Base-by-base conservation (phyloP, 345 rosid species). In the Noccaea bulbosa region DNA sequence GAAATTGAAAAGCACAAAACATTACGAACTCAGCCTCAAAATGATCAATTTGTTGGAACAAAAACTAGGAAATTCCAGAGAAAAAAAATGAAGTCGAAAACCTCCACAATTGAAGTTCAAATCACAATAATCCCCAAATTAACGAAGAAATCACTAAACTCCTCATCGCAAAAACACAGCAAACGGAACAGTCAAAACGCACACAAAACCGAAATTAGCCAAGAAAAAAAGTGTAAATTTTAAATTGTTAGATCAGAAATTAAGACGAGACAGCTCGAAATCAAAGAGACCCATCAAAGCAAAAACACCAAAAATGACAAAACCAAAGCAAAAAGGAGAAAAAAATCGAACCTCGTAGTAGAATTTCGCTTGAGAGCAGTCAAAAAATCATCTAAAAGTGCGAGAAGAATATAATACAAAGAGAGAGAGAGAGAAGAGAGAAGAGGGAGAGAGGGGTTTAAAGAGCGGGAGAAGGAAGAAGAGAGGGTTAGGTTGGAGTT, bases 401-500 rank as follows among this genome's bases (percentile, higher is more conserved):
- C 5, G 1, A 44, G 35, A 43, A 53, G 51, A 8, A 24, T 27
- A 33, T 30, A 4, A 53, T 43, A 8, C 45, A 52, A 69, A 7
- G 71, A 78, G 30, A 38, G 58, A 66, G 9, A 66, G 9, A 41
- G 53, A 48, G 37, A 20, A 78, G 44, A 27, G 30, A 27, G 30
- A 27, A 66, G 9, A 22, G 35, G 38, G 44, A 24, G 12, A 15
- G 47, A 38, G 69, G 70, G 78, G 59, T 77, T 70, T 44, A 65
- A 75, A 78, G 74, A 69, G 71, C 15, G 58, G 14, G 78, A 61
- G 44, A 51, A 55, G 49, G 51, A 59, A 65, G 47, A 66, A 60
- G 68, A 65, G 35, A 27, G 81, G 77, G 67, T 62, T 85, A 84
- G 93, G 93, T 87, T 68, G 49, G 86, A 78, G 87, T 81, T 80